phyloP scores from a whole-genome alignment of 2,329 filamentous ascomycete genomes.

The Botrytis tulipae region DNA sequence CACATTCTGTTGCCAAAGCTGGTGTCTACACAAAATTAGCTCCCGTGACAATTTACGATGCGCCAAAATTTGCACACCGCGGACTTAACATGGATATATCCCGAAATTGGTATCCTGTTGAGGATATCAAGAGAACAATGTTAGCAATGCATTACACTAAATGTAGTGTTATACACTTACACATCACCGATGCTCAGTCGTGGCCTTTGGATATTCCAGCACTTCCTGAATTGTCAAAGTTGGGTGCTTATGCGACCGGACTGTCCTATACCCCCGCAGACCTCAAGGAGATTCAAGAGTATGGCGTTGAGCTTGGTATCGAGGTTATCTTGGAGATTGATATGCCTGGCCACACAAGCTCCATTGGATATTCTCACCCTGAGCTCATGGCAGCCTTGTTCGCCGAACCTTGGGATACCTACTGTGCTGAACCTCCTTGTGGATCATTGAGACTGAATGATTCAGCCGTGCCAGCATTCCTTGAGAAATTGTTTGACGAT shows the following conservation, averaged over 20 bases:
- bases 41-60: constrained; percentile 70
- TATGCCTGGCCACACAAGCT: constrained; percentile 75
- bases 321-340: constrained; percentile 75
- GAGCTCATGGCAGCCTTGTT: constrained; percentile 68
- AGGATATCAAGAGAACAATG: constrained; percentile 70
- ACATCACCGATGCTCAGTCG: constrained; percentile 79
- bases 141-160: constrained; percentile 77
- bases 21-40: constrained; percentile 67
- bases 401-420: constrained; percentile 55
- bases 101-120: constrained; percentile 55
- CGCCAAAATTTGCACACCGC: constrained; percentile 72
- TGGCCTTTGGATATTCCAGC: constrained; percentile 81
- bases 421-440: constrained; percentile 63
- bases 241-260: constrained; percentile 69
- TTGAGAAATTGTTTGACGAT: constrained; percentile 72
- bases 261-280: constrained; percentile 67
- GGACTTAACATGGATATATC: constrained; percentile 78
- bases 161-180: constrained; percentile 78
- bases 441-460: constrained; percentile 76
- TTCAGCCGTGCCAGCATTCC: constrained; percentile 65
- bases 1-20: constrained; percentile 55
- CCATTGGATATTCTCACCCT: constrained; percentile 64
- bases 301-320: constrained; percentile 67
- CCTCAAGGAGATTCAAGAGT: constrained; percentile 64
- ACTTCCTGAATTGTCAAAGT: constrained; percentile 66